phyloP scores from a whole-genome alignment of 768 basidiomycete species.

The Naematelia encephala region DNA sequence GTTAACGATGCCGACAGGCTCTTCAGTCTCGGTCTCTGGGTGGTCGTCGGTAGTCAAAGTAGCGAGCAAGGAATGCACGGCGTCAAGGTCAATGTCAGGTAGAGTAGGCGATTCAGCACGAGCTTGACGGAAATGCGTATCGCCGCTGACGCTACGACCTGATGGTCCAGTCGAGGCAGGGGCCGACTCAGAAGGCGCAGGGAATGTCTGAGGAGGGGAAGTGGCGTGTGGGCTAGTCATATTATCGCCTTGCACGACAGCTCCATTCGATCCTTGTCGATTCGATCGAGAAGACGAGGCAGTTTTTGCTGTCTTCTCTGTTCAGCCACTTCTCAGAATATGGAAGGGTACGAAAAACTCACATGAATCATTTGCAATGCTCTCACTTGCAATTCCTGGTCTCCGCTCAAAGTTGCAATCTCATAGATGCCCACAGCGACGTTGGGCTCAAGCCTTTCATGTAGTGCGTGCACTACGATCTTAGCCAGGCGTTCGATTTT shows the following conservation, averaged over 20 bases:
- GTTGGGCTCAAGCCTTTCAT: slow-evolving; percentile 74
- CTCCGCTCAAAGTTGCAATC: slow-evolving; percentile 85
- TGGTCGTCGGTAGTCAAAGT: background rate
- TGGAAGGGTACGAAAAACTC: slow-evolving; percentile 6
- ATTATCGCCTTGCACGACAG: slow-evolving; percentile 4
- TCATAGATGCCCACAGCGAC: slow-evolving; percentile 91
- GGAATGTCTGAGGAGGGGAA: background rate
- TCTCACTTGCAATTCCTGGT: slow-evolving; percentile 85
- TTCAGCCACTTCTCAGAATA: background rate
- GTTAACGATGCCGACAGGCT: background rate
- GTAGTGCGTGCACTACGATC: slow-evolving; percentile 92
- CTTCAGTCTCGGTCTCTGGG: background rate
- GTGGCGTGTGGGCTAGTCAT: background rate
- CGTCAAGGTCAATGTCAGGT: background rate
- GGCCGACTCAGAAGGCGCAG: background rate
- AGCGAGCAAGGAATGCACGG: background rate
- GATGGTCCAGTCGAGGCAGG: background rate
- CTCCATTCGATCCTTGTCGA: slow-evolving; percentile 24
- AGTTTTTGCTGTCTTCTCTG: slow-evolving; percentile 18
- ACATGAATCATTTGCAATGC: slow-evolving; percentile 53
- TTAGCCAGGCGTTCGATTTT: slow-evolving; percentile 68
- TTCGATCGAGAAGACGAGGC: slow-evolving; percentile 14
- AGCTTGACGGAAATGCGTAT: slow-evolving; percentile 21
- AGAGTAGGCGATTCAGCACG: slow-evolving; percentile 27
- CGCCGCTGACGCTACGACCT: slow-evolving; percentile 4